Evolutionary conservation across 2,329 filamentous ascomycete genomes (phyloP).

Genomic region (Stagonosporopsis rhizophila): DNA sequence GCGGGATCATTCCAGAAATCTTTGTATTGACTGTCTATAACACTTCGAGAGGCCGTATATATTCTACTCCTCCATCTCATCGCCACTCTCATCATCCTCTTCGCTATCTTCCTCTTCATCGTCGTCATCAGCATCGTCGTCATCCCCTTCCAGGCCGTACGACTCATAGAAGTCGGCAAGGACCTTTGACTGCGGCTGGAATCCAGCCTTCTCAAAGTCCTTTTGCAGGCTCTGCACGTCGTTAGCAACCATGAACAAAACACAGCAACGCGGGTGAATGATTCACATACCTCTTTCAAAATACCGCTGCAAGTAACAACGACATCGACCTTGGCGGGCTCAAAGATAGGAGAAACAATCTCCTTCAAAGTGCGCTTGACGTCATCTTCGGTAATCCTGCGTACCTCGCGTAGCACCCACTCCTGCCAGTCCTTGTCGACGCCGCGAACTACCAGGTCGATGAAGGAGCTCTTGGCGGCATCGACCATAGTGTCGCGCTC

Average conservation of each 20-base stretch:
- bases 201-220: slow-evolving; percentile 77
- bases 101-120: slow-evolving; percentile 64
- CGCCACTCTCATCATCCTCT: slow-evolving; percentile 59
- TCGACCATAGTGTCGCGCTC: slow-evolving; percentile 85
- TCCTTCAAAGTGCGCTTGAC: slow-evolving; percentile 77
- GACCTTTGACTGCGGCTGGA: slow-evolving; percentile 76
- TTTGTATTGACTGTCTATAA: too few relatives aligned
- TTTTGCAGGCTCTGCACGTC: slow-evolving; percentile 71
- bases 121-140: slow-evolving; percentile 65
- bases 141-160: slow-evolving; percentile 77
- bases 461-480: slow-evolving; percentile 84
- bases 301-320: slow-evolving; percentile 87
- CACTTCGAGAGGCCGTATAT: neutral
- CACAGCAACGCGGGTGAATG: neutral
- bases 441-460: slow-evolving; percentile 78
- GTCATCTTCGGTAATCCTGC: slow-evolving; percentile 76
- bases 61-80: slow-evolving; percentile 36
- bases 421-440: slow-evolving; percentile 80
- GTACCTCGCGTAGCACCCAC: slow-evolving; percentile 76
- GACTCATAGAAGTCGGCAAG: slow-evolving; percentile 86
- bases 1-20: too few relatives aligned
- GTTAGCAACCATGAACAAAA: neutral
- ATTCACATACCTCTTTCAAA: slow-evolving; percentile 76
- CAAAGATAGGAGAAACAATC: slow-evolving; percentile 80
- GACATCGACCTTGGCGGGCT: slow-evolving; percentile 79